Conservation (phyloP, 1,284 basidiomycete species). For the Cutaneotrichosporon daszewskae region DNA sequence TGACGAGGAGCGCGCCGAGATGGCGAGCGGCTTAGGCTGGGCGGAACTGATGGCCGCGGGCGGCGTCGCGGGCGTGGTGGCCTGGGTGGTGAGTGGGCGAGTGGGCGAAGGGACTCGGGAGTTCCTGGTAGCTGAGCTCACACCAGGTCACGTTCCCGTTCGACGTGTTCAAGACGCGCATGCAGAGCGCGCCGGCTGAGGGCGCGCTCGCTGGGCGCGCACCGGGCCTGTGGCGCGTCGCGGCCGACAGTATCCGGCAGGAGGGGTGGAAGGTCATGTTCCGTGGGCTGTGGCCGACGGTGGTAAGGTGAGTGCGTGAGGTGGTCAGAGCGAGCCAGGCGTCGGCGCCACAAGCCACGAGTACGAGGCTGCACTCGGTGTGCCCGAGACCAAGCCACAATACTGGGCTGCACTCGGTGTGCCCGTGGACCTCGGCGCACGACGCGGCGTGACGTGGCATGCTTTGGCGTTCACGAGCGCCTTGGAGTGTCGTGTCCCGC, state of each 20-base stretch:
- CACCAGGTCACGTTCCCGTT: slow-evolving; percentile 64
- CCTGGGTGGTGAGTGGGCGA: slow-evolving; percentile 41
- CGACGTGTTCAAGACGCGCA: slow-evolving; percentile 78
- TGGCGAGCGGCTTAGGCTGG: slow-evolving; percentile 54
- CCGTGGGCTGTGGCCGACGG: slow-evolving; percentile 66
- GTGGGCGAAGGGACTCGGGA: too few species aligned
- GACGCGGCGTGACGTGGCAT: too few species aligned
- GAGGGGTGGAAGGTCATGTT: slow-evolving; percentile 68
- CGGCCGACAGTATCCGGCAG: slow-evolving; percentile 56
- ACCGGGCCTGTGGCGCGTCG: slow-evolving; percentile 21
- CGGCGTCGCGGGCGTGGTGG: slow-evolving; percentile 62
- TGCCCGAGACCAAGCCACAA: too few species aligned
- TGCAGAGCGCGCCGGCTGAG: slow-evolving; percentile 55
- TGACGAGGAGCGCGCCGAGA: slow-evolving; percentile 52
- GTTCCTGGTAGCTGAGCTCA: too few species aligned
- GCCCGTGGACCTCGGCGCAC: too few species aligned
- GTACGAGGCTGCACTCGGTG: too few species aligned
- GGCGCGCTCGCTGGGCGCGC: too few species aligned
- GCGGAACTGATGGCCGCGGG: slow-evolving; percentile 64
- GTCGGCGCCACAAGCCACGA: too few species aligned
- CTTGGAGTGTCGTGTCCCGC: too few species aligned
- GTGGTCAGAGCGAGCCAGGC: too few species aligned
- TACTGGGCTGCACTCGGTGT: too few species aligned
- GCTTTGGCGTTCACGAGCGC: too few species aligned
- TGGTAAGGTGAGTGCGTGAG: slow-evolving; percentile 67